Percentiles rank a stretch among this genome's conserved stretches.
Evolutionary conservation across 768 basidiomycete species (phyloP).

Genomic region (Coprinellus aureogranulatus): DNA sequence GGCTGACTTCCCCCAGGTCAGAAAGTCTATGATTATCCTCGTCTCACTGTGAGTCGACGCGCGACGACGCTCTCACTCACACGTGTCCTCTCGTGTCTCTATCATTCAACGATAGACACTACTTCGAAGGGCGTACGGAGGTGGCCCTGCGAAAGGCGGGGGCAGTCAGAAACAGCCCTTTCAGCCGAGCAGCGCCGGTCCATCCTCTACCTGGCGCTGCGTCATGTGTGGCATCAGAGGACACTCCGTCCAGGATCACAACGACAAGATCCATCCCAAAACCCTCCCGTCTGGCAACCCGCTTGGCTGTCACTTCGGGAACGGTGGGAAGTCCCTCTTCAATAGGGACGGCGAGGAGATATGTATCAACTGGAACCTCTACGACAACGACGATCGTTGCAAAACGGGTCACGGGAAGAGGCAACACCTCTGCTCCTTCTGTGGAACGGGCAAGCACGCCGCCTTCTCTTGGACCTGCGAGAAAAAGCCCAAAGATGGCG

Average conservation of each 20-base stretch:
- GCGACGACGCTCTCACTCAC: no score
- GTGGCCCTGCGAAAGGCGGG: no score
- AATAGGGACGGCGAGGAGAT: not conserved
- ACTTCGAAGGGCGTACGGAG: no score
- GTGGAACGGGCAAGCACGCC: conserved; percentile 17
- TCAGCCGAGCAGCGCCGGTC: not conserved
- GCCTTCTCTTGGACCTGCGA: conserved; percentile 26
- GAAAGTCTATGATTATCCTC: no score
- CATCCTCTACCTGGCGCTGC: not conserved
- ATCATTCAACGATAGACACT: no score
- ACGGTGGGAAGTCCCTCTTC: not conserved
- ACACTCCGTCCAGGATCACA: not conserved
- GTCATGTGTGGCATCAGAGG: not conserved
- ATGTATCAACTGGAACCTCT: not conserved
- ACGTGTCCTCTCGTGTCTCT: no score
- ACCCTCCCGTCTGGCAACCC: not conserved
- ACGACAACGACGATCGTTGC: not conserved
- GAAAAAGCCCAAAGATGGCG: not conserved
- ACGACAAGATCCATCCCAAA: not conserved
- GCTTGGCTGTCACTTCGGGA: not conserved
- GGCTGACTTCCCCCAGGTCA: no score
- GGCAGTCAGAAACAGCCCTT: not conserved
- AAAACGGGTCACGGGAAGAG: not conserved
- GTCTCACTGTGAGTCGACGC: no score
- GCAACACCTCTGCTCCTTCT: conserved; percentile 22